Base-by-base conservation (phyloP, 352 stramenopile species). In the Blastocystis sp. region DNA sequence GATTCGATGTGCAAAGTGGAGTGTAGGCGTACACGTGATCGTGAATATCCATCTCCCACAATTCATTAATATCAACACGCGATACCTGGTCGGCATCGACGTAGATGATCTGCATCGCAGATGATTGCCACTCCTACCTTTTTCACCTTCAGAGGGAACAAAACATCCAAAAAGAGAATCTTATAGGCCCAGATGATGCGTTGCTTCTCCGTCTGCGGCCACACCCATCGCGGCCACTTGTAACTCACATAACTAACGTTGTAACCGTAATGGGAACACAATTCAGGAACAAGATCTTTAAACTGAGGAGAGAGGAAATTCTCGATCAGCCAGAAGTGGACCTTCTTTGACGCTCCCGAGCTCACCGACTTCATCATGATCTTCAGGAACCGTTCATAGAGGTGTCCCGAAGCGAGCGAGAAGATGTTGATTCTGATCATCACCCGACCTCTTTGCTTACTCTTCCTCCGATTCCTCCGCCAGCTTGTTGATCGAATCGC, bases 121-220 rank as follows among this genome's bases (percentile, higher is more conserved):
- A 21, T n/a, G 1, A 51, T 6, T 42, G 11, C 21, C 6, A 73
- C 21, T 9, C 1, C 4, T 9, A 99, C 97, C 89, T 98, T 98
- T 87, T 98, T 94, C 24, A 99, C 93, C 81, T 94, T 91, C 6
- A 99, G 91, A 16, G 97, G 97, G 88, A 99, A 99, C 0, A 99
- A 89, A 46, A 99, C 96, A 88, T 99, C 97, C 29, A 99, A 88
- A 88, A 99, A 99, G 0, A 99, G 90, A 88, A 99, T 99, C 90
- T 99, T 99, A 91, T 99, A 99, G 18, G 96, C 97, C 97, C 97
- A 99, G 87, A 99, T 99, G 87, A 99, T 98, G 38, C 97, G 91
- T 91, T 99, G 97, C 89, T 99, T 98, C 89, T 99, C 94, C 18
- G 92, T 98, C 89, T 99, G 96, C 73, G 92, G 91, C 48, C 93